Conservation (phyloP, 176 grass and related monocot genomes). For the Eragrostis nindensis region DNA sequence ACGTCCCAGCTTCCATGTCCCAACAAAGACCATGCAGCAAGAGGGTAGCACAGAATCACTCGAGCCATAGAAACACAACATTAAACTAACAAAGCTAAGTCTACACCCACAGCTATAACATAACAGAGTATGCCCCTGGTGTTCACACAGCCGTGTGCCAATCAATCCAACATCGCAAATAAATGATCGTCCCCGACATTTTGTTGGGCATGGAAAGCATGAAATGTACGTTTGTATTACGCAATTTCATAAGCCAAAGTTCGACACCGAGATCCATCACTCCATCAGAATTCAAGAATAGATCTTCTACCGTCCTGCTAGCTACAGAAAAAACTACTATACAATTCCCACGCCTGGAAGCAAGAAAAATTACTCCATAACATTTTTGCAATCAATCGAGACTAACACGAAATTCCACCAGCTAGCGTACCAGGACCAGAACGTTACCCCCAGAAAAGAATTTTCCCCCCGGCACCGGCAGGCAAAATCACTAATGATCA, state of each 20-base stretch:
- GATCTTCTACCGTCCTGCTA: not conserved
- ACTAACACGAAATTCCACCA: not conserved
- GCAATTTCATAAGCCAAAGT: not conserved
- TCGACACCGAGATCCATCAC: not conserved
- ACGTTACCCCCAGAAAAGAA: not conserved
- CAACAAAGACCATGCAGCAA: not conserved
- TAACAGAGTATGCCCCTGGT: not conserved
- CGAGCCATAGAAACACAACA: not conserved
- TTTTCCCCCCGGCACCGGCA: no score
- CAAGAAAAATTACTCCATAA: not conserved
- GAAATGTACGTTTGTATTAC: not conserved
- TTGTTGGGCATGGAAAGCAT: not conserved
- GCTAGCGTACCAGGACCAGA: not conserved
- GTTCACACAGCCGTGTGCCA: not conserved
- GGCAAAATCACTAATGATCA: no score
- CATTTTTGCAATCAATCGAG: not conserved
- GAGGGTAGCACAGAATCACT: not conserved
- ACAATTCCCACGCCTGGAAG: not conserved
- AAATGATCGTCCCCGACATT: not conserved
- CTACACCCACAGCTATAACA: not conserved
- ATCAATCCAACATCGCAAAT: conserved; percentile 20
- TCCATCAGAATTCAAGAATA: not conserved
- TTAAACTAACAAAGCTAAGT: conserved; percentile 18
- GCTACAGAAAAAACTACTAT: not conserved
- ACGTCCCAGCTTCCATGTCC: not conserved